Conservation (phyloP, 2,329 filamentous ascomycete genomes). For the Cladophialophora carrionii region DNA sequence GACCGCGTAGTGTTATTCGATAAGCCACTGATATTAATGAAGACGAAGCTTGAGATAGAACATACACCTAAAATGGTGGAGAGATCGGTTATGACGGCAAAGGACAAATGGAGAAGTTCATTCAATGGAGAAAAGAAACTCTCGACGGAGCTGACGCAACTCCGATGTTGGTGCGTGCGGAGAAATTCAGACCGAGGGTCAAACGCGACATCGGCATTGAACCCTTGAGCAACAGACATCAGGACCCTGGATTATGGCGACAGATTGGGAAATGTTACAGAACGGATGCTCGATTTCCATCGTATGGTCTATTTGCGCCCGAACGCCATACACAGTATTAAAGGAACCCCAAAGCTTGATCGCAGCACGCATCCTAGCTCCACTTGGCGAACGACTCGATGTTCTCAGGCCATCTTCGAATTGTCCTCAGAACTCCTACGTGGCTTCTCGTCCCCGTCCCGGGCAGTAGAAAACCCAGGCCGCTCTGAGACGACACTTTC, state of each 20-base stretch:
- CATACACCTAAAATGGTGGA: background rate
- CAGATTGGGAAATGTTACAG: background rate
- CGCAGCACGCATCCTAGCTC: background rate
- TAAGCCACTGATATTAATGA: constrained; percentile 6
- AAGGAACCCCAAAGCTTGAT: background rate
- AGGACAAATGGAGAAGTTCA: background rate
- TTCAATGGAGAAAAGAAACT: background rate
- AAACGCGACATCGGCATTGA: background rate
- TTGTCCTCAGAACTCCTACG: constrained; percentile 18
- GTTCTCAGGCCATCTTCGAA: background rate
- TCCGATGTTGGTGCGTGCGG: background rate
- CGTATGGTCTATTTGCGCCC: background rate
- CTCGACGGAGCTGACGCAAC: background rate
- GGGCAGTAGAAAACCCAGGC: background rate
- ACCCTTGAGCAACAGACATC: background rate
- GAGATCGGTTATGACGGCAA: constrained; percentile 27
- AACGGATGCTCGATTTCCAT: background rate
- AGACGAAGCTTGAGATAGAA: constrained; percentile 4
- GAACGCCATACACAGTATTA: background rate
- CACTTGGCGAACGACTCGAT: background rate
- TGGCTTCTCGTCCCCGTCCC: background rate
- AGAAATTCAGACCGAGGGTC: constrained; percentile 1
- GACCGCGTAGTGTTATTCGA: background rate
- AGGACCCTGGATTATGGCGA: background rate
- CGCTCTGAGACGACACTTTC: background rate